phyloP scores from a whole-genome alignment of 495 filamentous ascomycete genomes.

The Xylaria nigripes region DNA sequence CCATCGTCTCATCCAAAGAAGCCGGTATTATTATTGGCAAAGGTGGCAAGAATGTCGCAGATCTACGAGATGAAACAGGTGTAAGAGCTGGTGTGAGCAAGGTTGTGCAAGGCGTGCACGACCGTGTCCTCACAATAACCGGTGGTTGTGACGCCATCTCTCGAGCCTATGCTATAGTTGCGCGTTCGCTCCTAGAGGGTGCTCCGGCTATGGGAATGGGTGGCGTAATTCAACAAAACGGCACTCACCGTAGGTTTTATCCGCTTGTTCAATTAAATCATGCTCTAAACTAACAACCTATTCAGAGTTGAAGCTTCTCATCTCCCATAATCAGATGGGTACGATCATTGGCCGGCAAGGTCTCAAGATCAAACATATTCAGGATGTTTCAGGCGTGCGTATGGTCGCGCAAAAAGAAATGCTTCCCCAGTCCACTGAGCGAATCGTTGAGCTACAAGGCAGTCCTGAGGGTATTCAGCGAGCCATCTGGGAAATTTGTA shows the following conservation, averaged over 20 bases:
- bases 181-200: constrained; percentile 82
- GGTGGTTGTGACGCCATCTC: constrained; percentile 78
- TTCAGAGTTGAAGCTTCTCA: constrained; percentile 87
- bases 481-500: constrained; percentile 97
- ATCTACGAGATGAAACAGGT: constrained; percentile 92
- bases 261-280: not conserved
- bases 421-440: constrained; percentile 98
- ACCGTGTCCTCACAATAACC: constrained; percentile 91
- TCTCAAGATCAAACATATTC: constrained; percentile 98
- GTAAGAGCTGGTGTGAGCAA: constrained; percentile 98
- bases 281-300: constrained; percentile 15
- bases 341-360: constrained; percentile 96
- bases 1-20: constrained; percentile 97
- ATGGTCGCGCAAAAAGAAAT: constrained; percentile 99
- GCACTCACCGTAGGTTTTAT: constrained; percentile 78
- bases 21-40: constrained; percentile 98
- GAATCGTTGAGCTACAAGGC: constrained; percentile 92
- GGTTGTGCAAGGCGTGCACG: constrained; percentile 93
- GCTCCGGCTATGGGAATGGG: constrained; percentile 94
- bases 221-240: constrained; percentile 70
- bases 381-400: constrained; percentile 90
- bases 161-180: constrained; percentile 87
- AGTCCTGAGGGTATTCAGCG: constrained; percentile 89
- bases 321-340: constrained; percentile 99
- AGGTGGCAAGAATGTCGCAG: constrained; percentile 95